phyloP scores from a whole-genome alignment of 306 rosid species.

The Vicia sativa region DNA sequence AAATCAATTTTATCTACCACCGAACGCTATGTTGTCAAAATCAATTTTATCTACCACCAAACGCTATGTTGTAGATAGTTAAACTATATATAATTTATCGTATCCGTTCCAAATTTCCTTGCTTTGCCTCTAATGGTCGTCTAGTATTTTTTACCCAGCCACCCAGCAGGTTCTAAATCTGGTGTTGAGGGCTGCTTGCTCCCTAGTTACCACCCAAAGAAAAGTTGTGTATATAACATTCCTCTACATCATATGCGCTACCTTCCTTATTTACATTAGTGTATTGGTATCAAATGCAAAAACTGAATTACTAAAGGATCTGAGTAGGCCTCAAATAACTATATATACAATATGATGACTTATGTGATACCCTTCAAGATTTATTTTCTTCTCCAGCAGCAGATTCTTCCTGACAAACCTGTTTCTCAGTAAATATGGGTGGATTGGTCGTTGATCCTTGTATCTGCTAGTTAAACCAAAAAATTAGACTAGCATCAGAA shows the following conservation, averaged over 20 bases:
- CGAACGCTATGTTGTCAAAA: too few relatives aligned
- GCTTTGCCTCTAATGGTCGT: too few relatives aligned
- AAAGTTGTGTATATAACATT: background rate
- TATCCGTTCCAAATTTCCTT: too few relatives aligned
- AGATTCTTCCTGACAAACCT: slow-evolving; percentile 55
- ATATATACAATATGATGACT: slow-evolving; percentile 10
- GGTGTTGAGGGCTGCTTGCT: too few relatives aligned
- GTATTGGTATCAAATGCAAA: slow-evolving; percentile 24
- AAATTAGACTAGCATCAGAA: slow-evolving; percentile 36
- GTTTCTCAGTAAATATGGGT: slow-evolving; percentile 51
- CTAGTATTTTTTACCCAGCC: too few relatives aligned
- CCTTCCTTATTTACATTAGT: slow-evolving; percentile 27
- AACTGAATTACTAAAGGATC: slow-evolving; percentile 34
- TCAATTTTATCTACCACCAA: too few relatives aligned
- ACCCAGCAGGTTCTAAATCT: too few relatives aligned
- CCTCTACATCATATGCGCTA: slow-evolving; percentile 12
- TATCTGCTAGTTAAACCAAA: slow-evolving; percentile 45
- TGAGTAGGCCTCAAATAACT: slow-evolving; percentile 36
- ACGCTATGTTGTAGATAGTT: too few relatives aligned
- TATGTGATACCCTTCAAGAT: slow-evolving; percentile 28
- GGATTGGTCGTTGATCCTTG: slow-evolving; percentile 51
- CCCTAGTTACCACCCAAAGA: too few relatives aligned
- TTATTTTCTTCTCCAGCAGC: slow-evolving; percentile 35
- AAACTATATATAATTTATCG: too few relatives aligned
- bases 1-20: too few relatives aligned